Base-by-base conservation (phyloP, 345 rosid species). In the Eucalyptus caleyi region DNA sequence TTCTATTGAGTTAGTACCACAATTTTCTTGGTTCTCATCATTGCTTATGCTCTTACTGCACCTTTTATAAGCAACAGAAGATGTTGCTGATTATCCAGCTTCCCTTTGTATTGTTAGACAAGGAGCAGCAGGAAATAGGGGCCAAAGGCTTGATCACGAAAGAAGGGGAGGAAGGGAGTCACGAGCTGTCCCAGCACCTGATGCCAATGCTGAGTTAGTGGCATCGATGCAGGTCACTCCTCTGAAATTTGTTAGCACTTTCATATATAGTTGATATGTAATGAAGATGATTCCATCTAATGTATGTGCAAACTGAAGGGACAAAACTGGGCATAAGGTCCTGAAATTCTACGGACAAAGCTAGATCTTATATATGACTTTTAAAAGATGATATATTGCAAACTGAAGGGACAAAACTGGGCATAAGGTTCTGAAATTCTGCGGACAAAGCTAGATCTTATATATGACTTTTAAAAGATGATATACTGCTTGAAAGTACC, bases 131-230 rank as follows among this genome's bases (percentile, higher is more conserved):
- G 98, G 94, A 89, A 94, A 91, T 94, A 98, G 91, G 94, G 97
- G 96, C 88, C 99, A 94, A 91, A 93, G 94, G 91, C 91, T 90
- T 83, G 96, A 95, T 83, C 93, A 93, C 90, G 99, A 97, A 88
- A 93, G 95, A 90, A 95, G 93, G 93, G 98, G 96, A 91, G 88
- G 90, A 51, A 97, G 94, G 90, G 99, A 96, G 86, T 98, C 99
- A 86, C 96, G 98, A 90, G 99, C 99, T 27, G 90, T 97, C 87
- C 99, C 99, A 53, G 99, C 98, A 40, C 98, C 99, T 81, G 98
- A 97, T 87, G 99, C 99, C 45, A 98, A 98, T 90, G 98, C 99
- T 69, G 99, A 98, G 90, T 90, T 97, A 87, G 98, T 87, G 59
- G 62, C 93, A 62, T 98, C 99, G 27, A 94, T 98, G 94, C 98